Evolutionary conservation across 75 land plant genomes (phyloP), one percentile per base, ranked within the genome.

Genomic region (Chamaecyparis obtusa): DNA sequence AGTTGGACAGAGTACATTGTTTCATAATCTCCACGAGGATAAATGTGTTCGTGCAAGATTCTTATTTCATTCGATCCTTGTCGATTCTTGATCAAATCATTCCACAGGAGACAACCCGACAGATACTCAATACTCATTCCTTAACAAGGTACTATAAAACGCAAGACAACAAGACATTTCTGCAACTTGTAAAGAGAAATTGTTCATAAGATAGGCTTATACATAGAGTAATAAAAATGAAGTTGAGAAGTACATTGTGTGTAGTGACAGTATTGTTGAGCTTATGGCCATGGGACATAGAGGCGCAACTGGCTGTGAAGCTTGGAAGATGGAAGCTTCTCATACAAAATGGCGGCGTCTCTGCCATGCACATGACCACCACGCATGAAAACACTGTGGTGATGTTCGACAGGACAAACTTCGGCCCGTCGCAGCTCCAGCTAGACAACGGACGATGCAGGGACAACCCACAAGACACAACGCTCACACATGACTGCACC

Each of bases 361-460:
- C 96, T 8, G 91, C 96, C 56, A 95, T 95, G 96, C 95, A 95
- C 90, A 93, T 91, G 83, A 91, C 93, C 71, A 90, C 94, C 69
- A 92, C 94, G 32, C 93, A 82, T 72, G 76, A 60, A 90, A 89
- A 89, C 92, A 93, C 91, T 0, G 92, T 93, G 14, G 86, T 95
- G 71, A 93, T 93, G 88, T 90, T 94, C 85, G 94, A 95, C 89
- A 87, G 95, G 69, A 94, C 97, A 84, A 88, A 95, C 92, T 93
- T 89, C 87, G 97, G 97, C 3, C 93, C 97, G 1, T 90, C 95
- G n/a, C 91, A 89, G 76, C 85, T 88, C 56, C 80, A 83, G 56
- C 91, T 94, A 19, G 88, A 87, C 87, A 84, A 75, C 17, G 87
- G 90, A 67, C 86, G 72, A 27, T 92, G 95, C 90, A 88, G 92